Evolutionary conservation across 208 protist genomes (phyloP).

Genomic region (Leishmania turanica): DNA sequence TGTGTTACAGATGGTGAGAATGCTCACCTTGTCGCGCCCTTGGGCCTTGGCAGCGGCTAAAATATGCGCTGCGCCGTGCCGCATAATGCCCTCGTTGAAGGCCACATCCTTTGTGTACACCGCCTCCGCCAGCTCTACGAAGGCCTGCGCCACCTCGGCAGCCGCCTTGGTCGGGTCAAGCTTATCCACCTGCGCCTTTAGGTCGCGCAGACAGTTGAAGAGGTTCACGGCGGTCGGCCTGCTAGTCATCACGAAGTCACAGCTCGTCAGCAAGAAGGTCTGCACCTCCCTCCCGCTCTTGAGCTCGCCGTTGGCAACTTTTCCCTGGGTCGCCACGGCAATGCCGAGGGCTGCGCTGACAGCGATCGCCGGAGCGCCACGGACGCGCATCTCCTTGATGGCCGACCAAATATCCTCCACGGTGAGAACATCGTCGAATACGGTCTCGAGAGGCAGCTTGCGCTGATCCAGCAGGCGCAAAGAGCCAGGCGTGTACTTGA

Average conservation of each 20-base stretch:
- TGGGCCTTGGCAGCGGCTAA: slow-evolving; percentile 35
- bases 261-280: slow-evolving; percentile 66
- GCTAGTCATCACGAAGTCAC: slow-evolving; percentile 90
- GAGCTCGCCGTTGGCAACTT: slow-evolving; percentile 34
- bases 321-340: slow-evolving; percentile 77
- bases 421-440: slow-evolving; percentile 81
- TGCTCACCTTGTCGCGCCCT: slow-evolving; percentile 36
- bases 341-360: slow-evolving; percentile 94
- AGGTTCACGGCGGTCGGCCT: slow-evolving; percentile 97
- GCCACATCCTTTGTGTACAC: slow-evolving; percentile 90
- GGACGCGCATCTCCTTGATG: slow-evolving; percentile 95
- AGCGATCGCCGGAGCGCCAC: slow-evolving; percentile 96
- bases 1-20: slow-evolving; percentile 97
- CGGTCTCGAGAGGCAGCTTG: slow-evolving; percentile 76
- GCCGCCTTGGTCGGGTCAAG: slow-evolving; percentile 23
- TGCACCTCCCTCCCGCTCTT: slow-evolving; percentile 37
- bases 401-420: slow-evolving; percentile 88
- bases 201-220: slow-evolving; percentile 81
- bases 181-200: slow-evolving; percentile 53
- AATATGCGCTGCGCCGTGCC: slow-evolving; percentile 85
- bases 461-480: slow-evolving; percentile 87
- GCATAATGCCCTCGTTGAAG: slow-evolving; percentile 93
- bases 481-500: slow-evolving; percentile 68
- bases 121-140: slow-evolving; percentile 75
- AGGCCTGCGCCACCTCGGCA: slow-evolving; percentile 51